These are phyloP conservation scores for Nitzschia sp. DNA, from an alignment of 108 stramenopile species.

Conservation along the genomic window DNA sequence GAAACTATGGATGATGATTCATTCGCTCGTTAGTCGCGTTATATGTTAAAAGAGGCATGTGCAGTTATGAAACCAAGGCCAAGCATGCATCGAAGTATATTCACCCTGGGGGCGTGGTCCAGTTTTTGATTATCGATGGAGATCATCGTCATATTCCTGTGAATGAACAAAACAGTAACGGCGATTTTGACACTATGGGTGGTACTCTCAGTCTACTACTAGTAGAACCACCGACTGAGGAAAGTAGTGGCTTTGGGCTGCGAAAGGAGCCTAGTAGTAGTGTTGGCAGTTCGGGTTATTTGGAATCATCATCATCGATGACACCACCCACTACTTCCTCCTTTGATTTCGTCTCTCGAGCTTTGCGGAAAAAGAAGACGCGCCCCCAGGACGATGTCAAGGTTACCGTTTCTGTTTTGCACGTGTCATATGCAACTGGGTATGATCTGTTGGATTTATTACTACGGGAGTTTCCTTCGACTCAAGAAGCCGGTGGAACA, in stretches of 20 bases:
- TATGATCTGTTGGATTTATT: not conserved
- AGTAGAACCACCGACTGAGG: not conserved
- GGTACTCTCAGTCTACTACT: no score
- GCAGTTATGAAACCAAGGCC: conserved; percentile 44
- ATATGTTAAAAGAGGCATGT: conserved; percentile 36
- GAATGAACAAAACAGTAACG: not conserved
- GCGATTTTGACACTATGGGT: not conserved
- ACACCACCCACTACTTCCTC: no score
- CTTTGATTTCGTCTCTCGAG: not conserved
- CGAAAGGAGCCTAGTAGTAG: no score
- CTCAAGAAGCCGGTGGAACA: conserved; percentile 14
- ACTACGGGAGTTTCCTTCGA: not conserved
- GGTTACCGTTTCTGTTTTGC: conserved; percentile 29
- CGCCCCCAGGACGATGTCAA: not conserved
- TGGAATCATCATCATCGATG: not conserved
- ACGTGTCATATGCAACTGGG: conserved; percentile 9
- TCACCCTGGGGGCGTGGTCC: conserved; percentile 29
- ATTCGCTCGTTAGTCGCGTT: conserved; percentile 37
- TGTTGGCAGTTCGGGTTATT: not conserved
- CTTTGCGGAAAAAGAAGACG: not conserved
- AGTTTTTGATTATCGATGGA: conserved; percentile 44
- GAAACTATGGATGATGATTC: not conserved
- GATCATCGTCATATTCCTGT: not conserved
- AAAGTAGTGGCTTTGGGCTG: not conserved
- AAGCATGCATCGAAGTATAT: conserved; percentile 32